These are phyloP conservation scores for Leishmania turanica DNA, from an alignment of 208 protist genomes.

Conservation along the genomic window DNA sequence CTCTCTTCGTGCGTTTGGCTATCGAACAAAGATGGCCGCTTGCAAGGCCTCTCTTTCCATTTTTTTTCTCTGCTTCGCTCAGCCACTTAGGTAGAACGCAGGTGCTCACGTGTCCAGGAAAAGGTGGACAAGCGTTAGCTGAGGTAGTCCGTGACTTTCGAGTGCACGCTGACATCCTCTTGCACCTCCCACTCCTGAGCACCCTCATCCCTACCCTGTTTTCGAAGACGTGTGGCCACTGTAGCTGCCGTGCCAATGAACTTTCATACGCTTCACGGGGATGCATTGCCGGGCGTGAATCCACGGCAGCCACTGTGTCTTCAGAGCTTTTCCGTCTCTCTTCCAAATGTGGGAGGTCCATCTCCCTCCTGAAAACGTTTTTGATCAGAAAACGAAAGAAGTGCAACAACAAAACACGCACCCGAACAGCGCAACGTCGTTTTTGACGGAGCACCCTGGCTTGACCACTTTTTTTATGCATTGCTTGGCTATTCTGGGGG, in stretches of 20 bases:
- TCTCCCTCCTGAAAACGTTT: background rate
- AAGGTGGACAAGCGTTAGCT: background rate
- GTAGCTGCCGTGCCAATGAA: background rate
- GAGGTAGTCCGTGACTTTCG: background rate
- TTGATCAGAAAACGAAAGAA: background rate
- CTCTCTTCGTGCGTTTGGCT: background rate
- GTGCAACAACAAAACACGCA: background rate
- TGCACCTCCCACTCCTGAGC: background rate
- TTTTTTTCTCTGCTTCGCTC: background rate
- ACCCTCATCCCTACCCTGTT: background rate
- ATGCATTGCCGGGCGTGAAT: background rate
- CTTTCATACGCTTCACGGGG: background rate
- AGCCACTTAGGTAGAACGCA: background rate
- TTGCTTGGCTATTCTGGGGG: background rate
- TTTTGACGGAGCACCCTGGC: background rate
- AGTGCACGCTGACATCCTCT: background rate
- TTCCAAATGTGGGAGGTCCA: background rate
- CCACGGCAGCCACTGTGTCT: background rate
- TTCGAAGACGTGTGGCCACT: background rate
- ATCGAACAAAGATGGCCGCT: background rate
- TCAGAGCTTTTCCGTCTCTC: background rate
- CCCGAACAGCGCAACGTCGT: background rate
- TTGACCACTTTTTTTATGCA: background rate
- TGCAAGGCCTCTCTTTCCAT: background rate
- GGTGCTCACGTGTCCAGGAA: background rate